These are phyloP conservation scores for Scorias spongiosa DNA, from an alignment of 2,329 filamentous ascomycete genomes.

Conservation along the genomic window DNA sequence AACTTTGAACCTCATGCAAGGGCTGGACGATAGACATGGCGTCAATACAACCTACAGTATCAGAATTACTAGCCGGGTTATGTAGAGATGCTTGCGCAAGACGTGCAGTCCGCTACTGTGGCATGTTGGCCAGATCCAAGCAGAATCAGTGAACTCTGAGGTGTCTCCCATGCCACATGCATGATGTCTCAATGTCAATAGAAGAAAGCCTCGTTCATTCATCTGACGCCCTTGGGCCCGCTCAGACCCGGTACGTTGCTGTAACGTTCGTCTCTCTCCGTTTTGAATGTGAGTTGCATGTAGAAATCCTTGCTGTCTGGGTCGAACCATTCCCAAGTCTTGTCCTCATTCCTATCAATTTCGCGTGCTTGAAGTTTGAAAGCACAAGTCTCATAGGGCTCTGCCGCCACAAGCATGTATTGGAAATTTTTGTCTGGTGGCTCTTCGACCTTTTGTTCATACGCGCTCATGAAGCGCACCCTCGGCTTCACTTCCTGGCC, in stretches of 20 bases:
- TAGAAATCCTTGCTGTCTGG: conserved; percentile 92
- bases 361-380: conserved; percentile 93
- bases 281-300: conserved; percentile 97
- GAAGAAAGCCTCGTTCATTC: background rate
- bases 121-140: too few relatives aligned
- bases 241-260: conserved; percentile 47
- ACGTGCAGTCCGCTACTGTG: too few relatives aligned
- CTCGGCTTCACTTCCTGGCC: conserved; percentile 58
- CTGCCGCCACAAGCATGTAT: conserved; percentile 86
- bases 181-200: too few relatives aligned
- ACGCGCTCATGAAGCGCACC: conserved; percentile 95
- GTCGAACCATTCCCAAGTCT: conserved; percentile 92
- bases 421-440: conserved; percentile 83
- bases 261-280: conserved; percentile 86
- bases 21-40: too few relatives aligned
- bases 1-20: too few relatives aligned
- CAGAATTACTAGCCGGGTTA: too few relatives aligned
- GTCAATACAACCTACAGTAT: too few relatives aligned
- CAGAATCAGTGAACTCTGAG: too few relatives aligned
- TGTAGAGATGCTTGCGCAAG: too few relatives aligned
- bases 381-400: conserved; percentile 93
- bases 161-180: too few relatives aligned
- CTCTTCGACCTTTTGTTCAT: conserved; percentile 88
- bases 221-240: background rate
- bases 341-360: conserved; percentile 74